Conservation (phyloP, 352 stramenopile genomes). For the Peronospora belbahrii region DNA sequence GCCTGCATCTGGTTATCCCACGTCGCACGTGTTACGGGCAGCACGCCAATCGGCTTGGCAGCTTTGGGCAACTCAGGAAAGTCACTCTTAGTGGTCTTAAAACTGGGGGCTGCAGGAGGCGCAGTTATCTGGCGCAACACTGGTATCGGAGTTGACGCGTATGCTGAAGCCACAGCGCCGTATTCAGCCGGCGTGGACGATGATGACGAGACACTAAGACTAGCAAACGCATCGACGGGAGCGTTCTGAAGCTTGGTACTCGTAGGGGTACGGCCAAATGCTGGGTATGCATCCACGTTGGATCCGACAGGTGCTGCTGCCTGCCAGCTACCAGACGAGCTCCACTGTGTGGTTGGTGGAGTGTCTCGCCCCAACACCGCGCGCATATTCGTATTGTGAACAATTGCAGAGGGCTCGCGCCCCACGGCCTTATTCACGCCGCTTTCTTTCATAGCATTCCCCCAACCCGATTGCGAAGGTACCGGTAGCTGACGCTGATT, state of each 20-base stretch:
- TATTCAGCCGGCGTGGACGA: slow-evolving; percentile 30
- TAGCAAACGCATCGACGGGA: slow-evolving; percentile 42
- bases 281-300: slow-evolving; percentile 14
- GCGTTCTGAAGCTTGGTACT: slow-evolving; percentile 63
- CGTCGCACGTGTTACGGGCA: slow-evolving; percentile 69
- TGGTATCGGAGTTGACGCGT: slow-evolving; percentile 28
- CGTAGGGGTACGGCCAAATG: slow-evolving; percentile 22
- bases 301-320: slow-evolving; percentile 16
- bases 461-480: slow-evolving; percentile 49
- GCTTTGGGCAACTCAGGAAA: slow-evolving; percentile 70
- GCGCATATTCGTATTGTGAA: slow-evolving; percentile 54
- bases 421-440: slow-evolving; percentile 23
- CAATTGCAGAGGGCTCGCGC: slow-evolving; percentile 34
- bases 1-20: slow-evolving; percentile 73
- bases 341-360: slow-evolving; percentile 36
- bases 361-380: slow-evolving; percentile 35
- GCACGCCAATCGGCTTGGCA: slow-evolving; percentile 46
- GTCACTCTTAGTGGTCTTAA: slow-evolving; percentile 56
- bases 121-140: slow-evolving; percentile 17
- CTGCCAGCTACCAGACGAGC: slow-evolving; percentile 48
- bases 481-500: slow-evolving; percentile 28
- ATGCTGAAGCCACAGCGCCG: slow-evolving; percentile 20
- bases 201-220: slow-evolving; percentile 27
- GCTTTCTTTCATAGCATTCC: slow-evolving; percentile 65
- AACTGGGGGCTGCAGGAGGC: slow-evolving; percentile 19